Evolutionary conservation across 2,329 filamentous ascomycete genomes (phyloP), one percentile per base, ranked within the genome.

Genomic region (Ophiostoma himal-ulmi): DNA sequence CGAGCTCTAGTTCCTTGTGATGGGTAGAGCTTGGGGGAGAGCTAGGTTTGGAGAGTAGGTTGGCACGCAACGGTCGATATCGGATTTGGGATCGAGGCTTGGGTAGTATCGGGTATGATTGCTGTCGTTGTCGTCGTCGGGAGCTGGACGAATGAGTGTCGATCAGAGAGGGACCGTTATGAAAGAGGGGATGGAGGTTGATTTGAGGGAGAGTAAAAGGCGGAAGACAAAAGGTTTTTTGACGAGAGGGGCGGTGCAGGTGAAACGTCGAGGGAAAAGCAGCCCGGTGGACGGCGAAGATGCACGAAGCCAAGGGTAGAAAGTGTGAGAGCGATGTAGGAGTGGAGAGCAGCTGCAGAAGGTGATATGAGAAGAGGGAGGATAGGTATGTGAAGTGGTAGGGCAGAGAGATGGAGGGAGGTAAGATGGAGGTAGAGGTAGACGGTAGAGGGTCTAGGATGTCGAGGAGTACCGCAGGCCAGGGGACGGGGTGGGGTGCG

Each of bases 381-480:
- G 26, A 4, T 17, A 34, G 26, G 26, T 17, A 39, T 1, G 3
- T 5, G 36, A 13, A 22, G 62, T 17, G 5, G 62, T 13, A 60
- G 54, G 54, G 54, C 6, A 39, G 36, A 13, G 62, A 39, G 34
- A 36, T 41, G 41, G 62, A 14, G n/a, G 41, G 62, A 14, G n/a
- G 36, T 26, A 20, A 26, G 62, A 65, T n/a, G 36, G n/a, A 65
- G 34, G 22, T 20, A 65, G 36, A 39, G 62, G 13, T 34, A 30
- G 64, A 6, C 36, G 48, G 26, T 39, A 41, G 39, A 48, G 11
- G 44, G 30, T 65, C 57, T 34, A 62, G 39, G 68, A 65, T 41
- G 26, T 22, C 26, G 69, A 68, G 69, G 66, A 52, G 36, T 26
- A 54, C 66, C 66, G 20, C 37, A 67, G 41, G 65, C 68, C 65